Conservation (phyloP, 129 eudicot species). For the Daucus carota region DH1_v3.0 NC_030381.2:45671501-45672000, state of each 20-base stretch:
- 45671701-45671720: conserved; percentile 51
- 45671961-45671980: conserved; percentile 84
- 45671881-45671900: neutral
- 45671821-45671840: conserved; percentile 12
- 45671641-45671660: neutral
- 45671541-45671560: too few relatives aligned
- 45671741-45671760: conserved; percentile 37
- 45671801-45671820: conserved; percentile 51
- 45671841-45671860: neutral
- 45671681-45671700: neutral
- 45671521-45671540: too few relatives aligned
- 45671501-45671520: too few relatives aligned
- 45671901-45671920: neutral
- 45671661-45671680: neutral
- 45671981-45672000: conserved; percentile 87
- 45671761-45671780: conserved; percentile 64
- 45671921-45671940: neutral
- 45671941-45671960: conserved; percentile 5
- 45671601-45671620: neutral
- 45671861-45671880: neutral
- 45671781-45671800: conserved; percentile 73
- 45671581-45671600: too few relatives aligned
- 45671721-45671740: conserved; percentile 24
- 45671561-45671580: too few relatives aligned
- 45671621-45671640: neutral